Evolutionary conservation across 2,329 filamentous ascomycete genomes (phyloP), one percentile per base, ranked within the genome.

Genomic region (Claviceps pazoutovae): DNA sequence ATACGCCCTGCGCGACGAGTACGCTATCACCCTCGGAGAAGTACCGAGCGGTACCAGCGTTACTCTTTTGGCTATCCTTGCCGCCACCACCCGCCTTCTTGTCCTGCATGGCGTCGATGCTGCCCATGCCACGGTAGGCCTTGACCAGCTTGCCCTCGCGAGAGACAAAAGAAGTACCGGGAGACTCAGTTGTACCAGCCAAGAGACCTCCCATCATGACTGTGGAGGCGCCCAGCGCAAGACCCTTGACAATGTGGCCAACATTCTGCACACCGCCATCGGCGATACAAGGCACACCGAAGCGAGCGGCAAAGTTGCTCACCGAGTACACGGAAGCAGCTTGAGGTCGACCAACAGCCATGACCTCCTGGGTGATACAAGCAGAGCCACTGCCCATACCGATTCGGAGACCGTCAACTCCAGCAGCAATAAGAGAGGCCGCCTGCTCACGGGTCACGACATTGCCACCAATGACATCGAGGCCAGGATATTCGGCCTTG

Each of bases 191-290:
- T 57, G 93, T 97, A 67, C 94, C 93, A 49, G 93, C 93, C 58
- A 98, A 80, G 50, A 98, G 83, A 73, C 93, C 94, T 62, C 93
- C 93, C 93, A 98, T 98, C 93, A 98, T 98, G 68, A 98, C 85
- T 39, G 90, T 94, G 46, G 87, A 88, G 54, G 93, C 93, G 60
- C 93, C 93, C 57, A 98, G 83, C 46, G 93, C 84, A 58, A 98
- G 83, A 66, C 90, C 91, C 79, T 98, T 98, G 70, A 98, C 93
- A 59, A 98, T 96, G 75, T 98, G 94, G 51, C 93, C 93, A 59
- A 98, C 87, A 65, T 98, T 98, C 72, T 98, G 93, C 60, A 98
- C 86, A 71, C 93, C 93, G 62, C 93, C 93, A 62, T 98, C 93
- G 54, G 93, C 93, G 65, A 98, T 97, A 72, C 91, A 97, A 53